Conservation (phyloP, 768 basidiomycete species). For the Tricholoma sp. region DNA sequence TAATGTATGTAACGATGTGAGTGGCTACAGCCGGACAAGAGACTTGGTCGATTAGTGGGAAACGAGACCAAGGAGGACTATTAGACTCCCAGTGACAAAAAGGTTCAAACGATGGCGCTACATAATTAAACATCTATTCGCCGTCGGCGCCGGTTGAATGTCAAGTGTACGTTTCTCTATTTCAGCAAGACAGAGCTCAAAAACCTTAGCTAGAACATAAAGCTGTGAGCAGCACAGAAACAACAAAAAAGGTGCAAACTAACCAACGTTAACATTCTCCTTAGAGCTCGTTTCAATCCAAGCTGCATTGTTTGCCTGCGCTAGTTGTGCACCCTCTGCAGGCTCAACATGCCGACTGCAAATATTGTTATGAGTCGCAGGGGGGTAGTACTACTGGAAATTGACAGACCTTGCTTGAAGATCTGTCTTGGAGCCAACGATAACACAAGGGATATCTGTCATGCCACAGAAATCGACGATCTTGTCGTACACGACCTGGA, state of each 20-base stretch:
- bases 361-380: conserved; percentile 4
- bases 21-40: not conserved
- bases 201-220: conserved; percentile 55
- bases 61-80: not conserved
- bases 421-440: conserved; percentile 89
- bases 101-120: conserved; percentile 21
- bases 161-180: conserved; percentile 65
- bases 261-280: conserved; percentile 76
- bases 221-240: not conserved
- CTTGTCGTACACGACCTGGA: conserved; percentile 88
- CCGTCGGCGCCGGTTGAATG: conserved; percentile 38
- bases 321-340: conserved; percentile 66
- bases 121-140: conserved; percentile 50
- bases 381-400: not conserved
- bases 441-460: conserved; percentile 80
- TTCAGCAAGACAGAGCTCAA: conserved; percentile 73
- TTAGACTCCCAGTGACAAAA: not conserved
- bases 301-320: conserved; percentile 61
- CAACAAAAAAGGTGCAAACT: conserved; percentile 27
- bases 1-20: not conserved
- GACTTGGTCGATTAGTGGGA: not conserved
- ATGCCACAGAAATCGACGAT: conserved; percentile 83
- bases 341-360: conserved; percentile 61
- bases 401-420: conserved; percentile 65
- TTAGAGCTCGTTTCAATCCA: conserved; percentile 88